Base-by-base conservation (phyloP, 139 green algal species). In the Chlorella vulgaris region DNA sequence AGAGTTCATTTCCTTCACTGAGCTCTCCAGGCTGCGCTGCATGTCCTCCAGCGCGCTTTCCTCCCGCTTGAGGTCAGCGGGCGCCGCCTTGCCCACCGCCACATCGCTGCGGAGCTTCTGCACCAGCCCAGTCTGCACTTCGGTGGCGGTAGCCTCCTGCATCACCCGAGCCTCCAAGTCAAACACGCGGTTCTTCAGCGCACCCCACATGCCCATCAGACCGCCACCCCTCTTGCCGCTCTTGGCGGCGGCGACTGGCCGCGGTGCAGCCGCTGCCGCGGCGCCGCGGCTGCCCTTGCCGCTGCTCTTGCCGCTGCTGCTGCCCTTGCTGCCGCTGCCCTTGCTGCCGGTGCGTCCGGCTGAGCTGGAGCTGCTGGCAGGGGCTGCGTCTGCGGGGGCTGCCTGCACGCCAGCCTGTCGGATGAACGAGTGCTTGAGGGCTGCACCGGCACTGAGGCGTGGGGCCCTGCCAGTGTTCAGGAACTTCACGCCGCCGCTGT, bases 91-190 rank as follows among this genome's bases (percentile, higher is more conserved):
- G 29, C 77, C 82, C 47, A 76, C 21, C 39, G 69, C 76, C 60
- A 86, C 81, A 13, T 88, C 51, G 0, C 13, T 33, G 63, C 83
- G 35, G 77, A 90, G 80, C 65, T 74, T 33, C 61, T 88, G 60
- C 40, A 92, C 86, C 24, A 74, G 28, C 1, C 55, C 70, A 1
- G 88, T 91, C 81, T 91, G 86, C 24, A 70, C 61, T 62, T 86
- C 69, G 13, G 86, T 85, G 15, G 82, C 88, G 1, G 47, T 74
- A 6, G 76, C 70, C 87, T 91, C 83, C 55, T 84, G 67, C 39
- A 89, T 76, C 60, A 97, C 88, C 19, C 88, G 79, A 3, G 90
- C 87, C 83, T 97, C 93, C 60, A 97, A 68, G 81, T 94, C 91
- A 79, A 95, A 95, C 62, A 97, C 69, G 36, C 39, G 47, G 13